Conservation (phyloP, 2,329 filamentous ascomycete genomes). For the Dissoconium aciculare region DNA sequence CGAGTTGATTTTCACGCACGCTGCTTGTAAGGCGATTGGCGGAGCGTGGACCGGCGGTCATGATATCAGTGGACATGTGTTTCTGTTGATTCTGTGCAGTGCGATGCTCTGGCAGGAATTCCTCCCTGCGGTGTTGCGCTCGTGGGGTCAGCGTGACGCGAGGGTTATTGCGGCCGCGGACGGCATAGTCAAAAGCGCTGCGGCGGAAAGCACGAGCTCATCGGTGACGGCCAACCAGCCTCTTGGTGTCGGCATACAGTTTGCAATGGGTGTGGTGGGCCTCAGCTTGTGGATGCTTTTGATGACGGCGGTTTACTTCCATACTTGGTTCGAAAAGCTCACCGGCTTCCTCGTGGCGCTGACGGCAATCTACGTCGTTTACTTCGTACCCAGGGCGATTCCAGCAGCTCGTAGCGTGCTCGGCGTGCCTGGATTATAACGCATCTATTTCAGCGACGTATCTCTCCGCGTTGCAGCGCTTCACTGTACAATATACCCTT, state of each 20-base stretch:
- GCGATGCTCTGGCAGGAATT: slow-evolving; percentile 72
- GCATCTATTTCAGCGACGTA: no score
- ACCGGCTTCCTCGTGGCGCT: slow-evolving; percentile 37
- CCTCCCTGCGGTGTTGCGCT: slow-evolving; percentile 42
- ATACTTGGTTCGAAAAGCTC: slow-evolving; percentile 93
- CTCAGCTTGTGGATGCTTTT: slow-evolving; percentile 89
- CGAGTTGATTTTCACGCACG: slow-evolving; percentile 49
- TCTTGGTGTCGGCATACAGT: slow-evolving; percentile 37
- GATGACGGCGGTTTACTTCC: slow-evolving; percentile 97
- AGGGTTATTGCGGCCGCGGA: slow-evolving; percentile 40
- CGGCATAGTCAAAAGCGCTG: slow-evolving; percentile 7
- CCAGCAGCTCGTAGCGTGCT: slow-evolving; percentile 29
- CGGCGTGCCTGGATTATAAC: slow-evolving; percentile 32
- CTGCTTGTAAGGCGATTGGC: slow-evolving; percentile 68
- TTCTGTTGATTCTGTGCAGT: slow-evolving; percentile 74
- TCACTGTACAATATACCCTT: no score
- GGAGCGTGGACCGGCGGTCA: slow-evolving; percentile 86
- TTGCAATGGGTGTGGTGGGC: slow-evolving; percentile 43
- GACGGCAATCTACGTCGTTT: slow-evolving; percentile 30
- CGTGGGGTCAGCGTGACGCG: slow-evolving; percentile 41
- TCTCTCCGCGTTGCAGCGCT: no score
- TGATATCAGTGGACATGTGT: slow-evolving; percentile 91
- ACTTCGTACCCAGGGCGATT: slow-evolving; percentile 34
- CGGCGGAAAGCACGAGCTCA: slow-evolving; percentile 26
- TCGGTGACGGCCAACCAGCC: slow-evolving; percentile 24